A percentile compares a stretch with the other conserved stretches of the same genome.
Evolutionary conservation across 129 eudicot species (phyloP).

Genomic region (Centaurea solstitialis): DNA sequence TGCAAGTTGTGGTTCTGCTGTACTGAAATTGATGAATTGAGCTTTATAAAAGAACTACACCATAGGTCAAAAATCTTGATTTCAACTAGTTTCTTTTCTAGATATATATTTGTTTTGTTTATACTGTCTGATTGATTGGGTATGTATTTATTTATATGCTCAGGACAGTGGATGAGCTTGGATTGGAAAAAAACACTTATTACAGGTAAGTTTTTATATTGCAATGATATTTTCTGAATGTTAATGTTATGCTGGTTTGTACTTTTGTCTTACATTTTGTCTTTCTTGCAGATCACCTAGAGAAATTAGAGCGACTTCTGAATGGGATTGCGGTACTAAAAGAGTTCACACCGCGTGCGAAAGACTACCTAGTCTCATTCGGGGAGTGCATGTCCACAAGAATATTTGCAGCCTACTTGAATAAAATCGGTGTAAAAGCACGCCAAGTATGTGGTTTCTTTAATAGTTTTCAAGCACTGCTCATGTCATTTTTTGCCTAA

Average conservation of each 20-base stretch:
- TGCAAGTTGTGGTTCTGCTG: slow-evolving; percentile 66
- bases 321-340: slow-evolving; percentile 91
- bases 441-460: slow-evolving; percentile 71
- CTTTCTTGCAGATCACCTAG: slow-evolving; percentile 64
- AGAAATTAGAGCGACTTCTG: slow-evolving; percentile 82
- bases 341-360: slow-evolving; percentile 88
- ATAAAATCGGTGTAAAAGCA: slow-evolving; percentile 76
- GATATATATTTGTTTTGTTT: not conserved
- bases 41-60: slow-evolving; percentile 70
- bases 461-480: not conserved
- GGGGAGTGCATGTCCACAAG: slow-evolving; percentile 99
- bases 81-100: not conserved
- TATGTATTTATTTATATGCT: not conserved
- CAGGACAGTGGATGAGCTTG: slow-evolving; percentile 87
- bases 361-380: slow-evolving; percentile 86
- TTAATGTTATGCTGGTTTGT: not conserved
- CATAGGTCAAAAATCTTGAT: slow-evolving; percentile 42
- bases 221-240: not conserved
- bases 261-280: not conserved
- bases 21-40: slow-evolving; percentile 70
- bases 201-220: slow-evolving; percentile 45
- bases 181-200: slow-evolving; percentile 59
- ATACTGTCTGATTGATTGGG: slow-evolving; percentile 4
- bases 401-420: slow-evolving; percentile 86
- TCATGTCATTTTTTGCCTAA: not conserved